Percentiles rank a stretch among this genome's conserved stretches.
Conservation (phyloP, 305 asterid genomes). For the Rubia occidens region DNA sequence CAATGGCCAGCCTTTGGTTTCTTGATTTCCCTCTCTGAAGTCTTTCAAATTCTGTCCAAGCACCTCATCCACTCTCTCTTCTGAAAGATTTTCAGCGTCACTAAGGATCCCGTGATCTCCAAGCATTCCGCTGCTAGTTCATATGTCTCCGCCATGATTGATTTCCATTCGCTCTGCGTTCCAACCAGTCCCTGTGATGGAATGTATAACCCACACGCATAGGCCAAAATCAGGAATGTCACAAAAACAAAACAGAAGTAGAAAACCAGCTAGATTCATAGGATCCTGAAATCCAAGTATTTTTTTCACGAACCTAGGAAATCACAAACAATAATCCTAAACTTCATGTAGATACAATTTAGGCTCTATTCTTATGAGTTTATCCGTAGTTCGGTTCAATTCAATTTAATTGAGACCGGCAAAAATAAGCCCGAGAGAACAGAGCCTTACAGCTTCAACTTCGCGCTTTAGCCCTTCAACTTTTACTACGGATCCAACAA, state of each 20-base stretch:
- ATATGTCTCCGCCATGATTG: slow-evolving; percentile 23
- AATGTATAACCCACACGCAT: background rate
- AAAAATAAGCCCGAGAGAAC: too few species aligned
- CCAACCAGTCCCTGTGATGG: slow-evolving; percentile 3
- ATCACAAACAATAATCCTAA: background rate
- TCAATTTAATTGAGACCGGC: background rate
- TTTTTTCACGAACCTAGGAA: background rate
- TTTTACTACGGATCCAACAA: slow-evolving; percentile 18
- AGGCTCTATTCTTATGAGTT: too few species aligned
- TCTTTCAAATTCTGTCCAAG: slow-evolving; percentile 26
- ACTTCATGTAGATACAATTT: background rate
- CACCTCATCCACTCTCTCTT: slow-evolving; percentile 35
- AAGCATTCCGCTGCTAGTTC: slow-evolving; percentile 29
- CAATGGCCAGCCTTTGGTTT: slow-evolving; percentile 32
- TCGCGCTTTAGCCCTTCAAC: slow-evolving; percentile 12
- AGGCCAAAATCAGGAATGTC: background rate
- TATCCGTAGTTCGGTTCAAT: too few species aligned
- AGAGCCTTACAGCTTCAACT: background rate
- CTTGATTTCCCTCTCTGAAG: slow-evolving; percentile 19
- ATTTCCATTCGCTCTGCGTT: slow-evolving; percentile 3
- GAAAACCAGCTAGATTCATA: background rate
- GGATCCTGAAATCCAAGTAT: background rate
- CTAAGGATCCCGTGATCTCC: slow-evolving; percentile 23
- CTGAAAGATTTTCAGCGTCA: slow-evolving; percentile 29
- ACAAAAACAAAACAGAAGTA: background rate